Percentiles rank a stretch among this genome's conserved stretches.
phyloP scores from a whole-genome alignment of 805 yeast genomes.

The Teunomyces gatunensis region DNA sequence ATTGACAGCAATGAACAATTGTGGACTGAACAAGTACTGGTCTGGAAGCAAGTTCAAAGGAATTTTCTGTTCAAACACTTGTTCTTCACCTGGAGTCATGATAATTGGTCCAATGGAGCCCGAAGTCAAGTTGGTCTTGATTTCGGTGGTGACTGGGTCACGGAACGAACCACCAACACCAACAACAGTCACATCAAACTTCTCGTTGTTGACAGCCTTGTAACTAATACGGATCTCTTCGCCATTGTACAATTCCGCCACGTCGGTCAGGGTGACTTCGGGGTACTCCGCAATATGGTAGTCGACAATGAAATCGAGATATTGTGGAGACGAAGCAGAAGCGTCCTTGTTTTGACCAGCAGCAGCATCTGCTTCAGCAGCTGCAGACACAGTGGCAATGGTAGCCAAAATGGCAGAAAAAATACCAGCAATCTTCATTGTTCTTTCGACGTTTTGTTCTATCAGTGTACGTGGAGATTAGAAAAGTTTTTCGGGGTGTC shows the following conservation, averaged over 20 bases:
- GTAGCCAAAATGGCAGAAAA: conserved; percentile 6
- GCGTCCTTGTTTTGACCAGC: not conserved
- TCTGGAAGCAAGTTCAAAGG: conserved; percentile 57
- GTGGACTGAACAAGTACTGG: conserved; percentile 59
- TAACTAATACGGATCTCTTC: conserved; percentile 53
- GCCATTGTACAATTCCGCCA: conserved; percentile 47
- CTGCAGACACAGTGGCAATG: conserved; percentile 9
- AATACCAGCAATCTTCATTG: conserved; percentile 7
- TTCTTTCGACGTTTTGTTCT: not conserved
- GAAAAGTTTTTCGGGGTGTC: conserved; percentile 1
- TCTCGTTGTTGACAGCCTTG: conserved; percentile 53
- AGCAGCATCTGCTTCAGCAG: conserved; percentile 9
- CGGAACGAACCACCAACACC: conserved; percentile 70
- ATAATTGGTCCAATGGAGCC: conserved; percentile 60
- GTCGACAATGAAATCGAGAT: conserved; percentile 44
- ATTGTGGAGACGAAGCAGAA: conserved; percentile 1
- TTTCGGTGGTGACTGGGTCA: conserved; percentile 51
- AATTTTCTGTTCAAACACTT: conserved; percentile 55
- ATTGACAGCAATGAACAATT: conserved; percentile 50
- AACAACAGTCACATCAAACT: conserved; percentile 47
- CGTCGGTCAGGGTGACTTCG: conserved; percentile 33
- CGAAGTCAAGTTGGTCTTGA: conserved; percentile 61
- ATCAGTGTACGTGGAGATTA: not conserved
- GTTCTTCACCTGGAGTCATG: conserved; percentile 49
- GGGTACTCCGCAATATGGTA: conserved; percentile 50